A percentile compares a stretch with the other conserved stretches of the same genome.
phyloP scores from a whole-genome alignment of 2,329 filamentous ascomycete species.

The Neocucurbitaria cava region DNA sequence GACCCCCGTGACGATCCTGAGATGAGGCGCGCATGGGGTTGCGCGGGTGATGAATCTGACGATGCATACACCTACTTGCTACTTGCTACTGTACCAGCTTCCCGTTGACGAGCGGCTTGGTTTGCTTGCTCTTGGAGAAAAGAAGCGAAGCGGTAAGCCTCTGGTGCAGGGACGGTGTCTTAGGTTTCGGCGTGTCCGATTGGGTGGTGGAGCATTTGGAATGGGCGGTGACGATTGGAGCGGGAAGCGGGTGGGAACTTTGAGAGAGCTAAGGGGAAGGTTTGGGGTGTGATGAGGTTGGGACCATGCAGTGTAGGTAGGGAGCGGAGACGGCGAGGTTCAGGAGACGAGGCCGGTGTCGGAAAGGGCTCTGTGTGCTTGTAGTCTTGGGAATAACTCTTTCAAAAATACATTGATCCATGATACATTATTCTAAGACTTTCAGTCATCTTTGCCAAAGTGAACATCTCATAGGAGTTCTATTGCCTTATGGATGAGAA shows the following conservation, averaged over 20 bases:
- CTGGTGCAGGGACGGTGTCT: background rate
- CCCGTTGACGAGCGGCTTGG: background rate
- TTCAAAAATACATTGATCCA: no score
- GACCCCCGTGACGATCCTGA: background rate
- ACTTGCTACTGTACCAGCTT: no score
- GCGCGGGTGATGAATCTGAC: background rate
- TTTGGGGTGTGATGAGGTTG: background rate
- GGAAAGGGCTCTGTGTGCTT: no score
- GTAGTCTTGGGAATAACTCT: no score
- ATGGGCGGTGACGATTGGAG: background rate
- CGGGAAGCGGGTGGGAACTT: background rate
- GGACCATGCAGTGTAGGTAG: no score
- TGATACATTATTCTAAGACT: no score
- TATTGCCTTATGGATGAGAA: no score
- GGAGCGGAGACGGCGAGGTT: no score
- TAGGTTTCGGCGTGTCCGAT: slow-evolving; percentile 1
- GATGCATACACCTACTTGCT: no score
- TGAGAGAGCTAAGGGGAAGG: background rate
- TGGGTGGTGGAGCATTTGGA: background rate
- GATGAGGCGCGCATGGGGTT: background rate
- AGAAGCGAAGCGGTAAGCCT: background rate
- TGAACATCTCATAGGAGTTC: no score
- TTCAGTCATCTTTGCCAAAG: no score
- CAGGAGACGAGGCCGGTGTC: background rate
- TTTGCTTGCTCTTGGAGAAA: background rate